Evolutionary conservation across 768 basidiomycete genomes (phyloP).

Genomic region (Scleroderma bovista): DNA sequence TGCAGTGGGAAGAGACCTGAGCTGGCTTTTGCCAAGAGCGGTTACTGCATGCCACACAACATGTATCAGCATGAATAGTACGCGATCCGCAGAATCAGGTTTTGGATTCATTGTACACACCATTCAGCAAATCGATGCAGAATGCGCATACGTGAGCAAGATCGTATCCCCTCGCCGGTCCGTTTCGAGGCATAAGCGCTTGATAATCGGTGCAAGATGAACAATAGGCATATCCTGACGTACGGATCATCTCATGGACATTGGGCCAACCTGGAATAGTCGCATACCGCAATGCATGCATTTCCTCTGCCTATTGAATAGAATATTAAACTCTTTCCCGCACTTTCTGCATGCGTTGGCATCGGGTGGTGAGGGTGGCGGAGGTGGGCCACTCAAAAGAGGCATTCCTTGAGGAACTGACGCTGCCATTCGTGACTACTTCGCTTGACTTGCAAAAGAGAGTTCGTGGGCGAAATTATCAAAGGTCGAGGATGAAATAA

Average conservation of each 20-base stretch:
- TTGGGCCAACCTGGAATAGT: neutral
- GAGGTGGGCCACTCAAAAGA: constrained; percentile 64
- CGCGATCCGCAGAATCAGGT: neutral
- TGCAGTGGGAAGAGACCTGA: constrained; percentile 50
- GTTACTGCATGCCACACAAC: constrained; percentile 47
- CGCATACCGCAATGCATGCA: constrained; percentile 74
- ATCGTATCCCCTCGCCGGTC: constrained; percentile 56
- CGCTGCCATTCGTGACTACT: neutral
- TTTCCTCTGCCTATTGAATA: constrained; percentile 57
- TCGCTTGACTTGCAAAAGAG: neutral
- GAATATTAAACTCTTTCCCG: constrained; percentile 63
- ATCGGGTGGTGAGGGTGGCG: constrained; percentile 25
- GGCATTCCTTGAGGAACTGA: constrained; percentile 44
- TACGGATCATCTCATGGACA: neutral
- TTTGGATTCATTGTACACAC: constrained; percentile 37
- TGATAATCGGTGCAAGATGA: constrained; percentile 70
- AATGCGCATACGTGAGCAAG: constrained; percentile 60
- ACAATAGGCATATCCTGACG: constrained; percentile 65
- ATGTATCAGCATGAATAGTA: neutral
- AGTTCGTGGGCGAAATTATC: too few relatives aligned
- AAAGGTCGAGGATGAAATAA: too few relatives aligned
- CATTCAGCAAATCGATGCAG: constrained; percentile 65
- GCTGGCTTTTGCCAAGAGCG: constrained; percentile 51
- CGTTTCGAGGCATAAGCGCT: constrained; percentile 65
- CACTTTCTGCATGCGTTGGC: constrained; percentile 57